Evolutionary conservation across 177 flowering plant genomes (phyloP).

Genomic region (Vitis hybrid): DNA sequence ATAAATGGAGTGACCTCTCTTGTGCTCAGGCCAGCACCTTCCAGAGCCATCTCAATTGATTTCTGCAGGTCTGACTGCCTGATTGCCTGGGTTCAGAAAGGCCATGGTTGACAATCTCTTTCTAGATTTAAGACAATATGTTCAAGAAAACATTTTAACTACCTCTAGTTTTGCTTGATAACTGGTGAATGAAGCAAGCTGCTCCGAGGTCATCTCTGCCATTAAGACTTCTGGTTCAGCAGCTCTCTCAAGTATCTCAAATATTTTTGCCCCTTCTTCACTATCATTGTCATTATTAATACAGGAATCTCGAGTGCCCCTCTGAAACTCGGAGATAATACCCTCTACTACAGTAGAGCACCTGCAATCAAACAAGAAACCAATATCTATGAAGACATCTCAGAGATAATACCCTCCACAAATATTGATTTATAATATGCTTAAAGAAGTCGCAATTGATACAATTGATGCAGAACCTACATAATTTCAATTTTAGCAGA

Average conservation of each 20-base stretch:
- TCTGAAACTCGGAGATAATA: constrained; percentile 55
- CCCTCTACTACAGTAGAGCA: constrained; percentile 68
- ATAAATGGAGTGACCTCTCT: constrained; percentile 82
- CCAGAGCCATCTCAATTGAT: constrained; percentile 66
- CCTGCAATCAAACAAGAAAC: constrained; percentile 40
- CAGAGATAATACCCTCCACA: not conserved
- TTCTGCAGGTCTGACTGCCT: constrained; percentile 62
- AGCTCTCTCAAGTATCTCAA: constrained; percentile 70
- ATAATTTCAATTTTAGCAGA: too few species aligned
- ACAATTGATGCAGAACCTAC: too few species aligned
- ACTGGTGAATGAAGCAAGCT: constrained; percentile 57
- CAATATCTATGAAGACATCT: not conserved
- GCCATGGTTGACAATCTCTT: constrained; percentile 10
- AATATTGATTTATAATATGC: too few species aligned
- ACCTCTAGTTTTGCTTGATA: constrained; percentile 84
- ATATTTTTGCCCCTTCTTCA: constrained; percentile 79
- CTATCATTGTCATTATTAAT: constrained; percentile 49
- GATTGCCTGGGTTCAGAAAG: constrained; percentile 41
- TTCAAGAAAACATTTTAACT: constrained; percentile 10
- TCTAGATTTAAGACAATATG: constrained; percentile 7
- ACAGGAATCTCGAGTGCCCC: constrained; percentile 24
- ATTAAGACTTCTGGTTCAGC: constrained; percentile 89
- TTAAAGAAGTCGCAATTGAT: too few species aligned
- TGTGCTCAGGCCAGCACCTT: constrained; percentile 59
- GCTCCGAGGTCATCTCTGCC: constrained; percentile 88